phyloP scores from a whole-genome alignment of 345 rosid genomes.

The Populus tremula region DNA sequence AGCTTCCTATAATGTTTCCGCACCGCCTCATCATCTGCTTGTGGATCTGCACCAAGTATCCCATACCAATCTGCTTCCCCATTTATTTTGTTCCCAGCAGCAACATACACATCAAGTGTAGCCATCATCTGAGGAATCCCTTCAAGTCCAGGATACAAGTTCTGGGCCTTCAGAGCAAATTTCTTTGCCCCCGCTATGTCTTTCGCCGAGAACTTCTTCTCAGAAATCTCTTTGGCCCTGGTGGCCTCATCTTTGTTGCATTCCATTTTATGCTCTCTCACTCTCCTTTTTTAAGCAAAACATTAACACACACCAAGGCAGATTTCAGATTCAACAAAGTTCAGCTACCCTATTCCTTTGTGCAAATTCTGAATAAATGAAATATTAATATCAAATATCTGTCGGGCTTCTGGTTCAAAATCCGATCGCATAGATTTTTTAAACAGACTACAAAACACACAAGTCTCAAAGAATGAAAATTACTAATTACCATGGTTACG shows the following conservation, averaged over 20 bases:
- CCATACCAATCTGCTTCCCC: constrained; percentile 85
- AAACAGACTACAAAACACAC: neutral
- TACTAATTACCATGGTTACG: neutral
- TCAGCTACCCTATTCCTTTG: neutral
- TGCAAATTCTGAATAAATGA: neutral
- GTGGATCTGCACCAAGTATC: constrained; percentile 57
- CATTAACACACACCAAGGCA: neutral
- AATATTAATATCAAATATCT: neutral
- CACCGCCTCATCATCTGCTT: constrained; percentile 56
- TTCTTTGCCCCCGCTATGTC: constrained; percentile 71
- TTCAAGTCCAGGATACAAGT: constrained; percentile 65
- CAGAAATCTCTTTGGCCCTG: constrained; percentile 87
- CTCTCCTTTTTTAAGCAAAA: neutral
- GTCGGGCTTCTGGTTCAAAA: neutral
- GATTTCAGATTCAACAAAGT: neutral
- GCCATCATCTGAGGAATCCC: constrained; percentile 61
- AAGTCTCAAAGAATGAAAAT: neutral
- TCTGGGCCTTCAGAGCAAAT: constrained; percentile 75
- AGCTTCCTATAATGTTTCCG: constrained; percentile 68
- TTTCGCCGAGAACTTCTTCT: constrained; percentile 61
- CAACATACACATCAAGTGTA: constrained; percentile 56
- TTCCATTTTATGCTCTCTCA: constrained; percentile 46
- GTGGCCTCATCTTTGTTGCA: constrained; percentile 89
- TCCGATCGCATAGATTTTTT: neutral
- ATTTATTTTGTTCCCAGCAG: constrained; percentile 54